Percentiles rank a stretch among this genome's conserved stretches.
These are phyloP conservation scores for Aspergillus sp. DNA, from an alignment of 2,329 filamentous ascomycete species.

Conservation along the genomic window DNA sequence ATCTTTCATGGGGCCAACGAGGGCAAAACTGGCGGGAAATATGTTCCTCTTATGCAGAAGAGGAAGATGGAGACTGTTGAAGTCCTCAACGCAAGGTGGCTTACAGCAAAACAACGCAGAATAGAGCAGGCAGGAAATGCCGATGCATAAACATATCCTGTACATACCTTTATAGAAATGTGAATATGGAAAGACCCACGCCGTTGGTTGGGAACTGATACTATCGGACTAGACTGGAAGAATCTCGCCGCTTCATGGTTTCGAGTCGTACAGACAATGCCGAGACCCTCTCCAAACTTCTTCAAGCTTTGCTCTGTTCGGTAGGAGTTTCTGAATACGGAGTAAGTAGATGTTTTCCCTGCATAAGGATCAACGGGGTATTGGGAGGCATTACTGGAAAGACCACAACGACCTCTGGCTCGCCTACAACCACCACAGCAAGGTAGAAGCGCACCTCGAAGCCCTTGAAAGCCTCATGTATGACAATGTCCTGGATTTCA, in stretches of 20 bases:
- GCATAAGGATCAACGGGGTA: not conserved
- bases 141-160: conserved; percentile 11
- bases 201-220: not conserved
- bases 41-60: conserved; percentile 58
- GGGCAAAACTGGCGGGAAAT: conserved; percentile 56
- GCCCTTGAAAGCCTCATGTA: conserved; percentile 91
- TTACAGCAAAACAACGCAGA: conserved; percentile 50
- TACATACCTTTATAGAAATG: conserved; percentile 15
- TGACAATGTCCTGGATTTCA: conserved; percentile 87
- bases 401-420: conserved; percentile 88
- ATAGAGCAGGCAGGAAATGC: conserved; percentile 21
- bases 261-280: conserved; percentile 75
- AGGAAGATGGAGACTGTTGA: conserved; percentile 59
- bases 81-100: conserved; percentile 62
- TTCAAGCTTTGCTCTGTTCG: conserved; percentile 73
- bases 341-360: conserved; percentile 5
- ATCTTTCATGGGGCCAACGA: conserved; percentile 61
- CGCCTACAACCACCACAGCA: conserved; percentile 83
- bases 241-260: conserved; percentile 37
- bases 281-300: conserved; percentile 85
- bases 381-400: conserved; percentile 64
- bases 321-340: conserved; percentile 60
- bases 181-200: not conserved
- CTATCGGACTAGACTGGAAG: not conserved
- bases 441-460: conserved; percentile 91